A percentile compares a stretch with the other conserved stretches of the same genome.
Conservation (phyloP, 768 basidiomycete genomes). For the Mycena indigotica region DNA sequence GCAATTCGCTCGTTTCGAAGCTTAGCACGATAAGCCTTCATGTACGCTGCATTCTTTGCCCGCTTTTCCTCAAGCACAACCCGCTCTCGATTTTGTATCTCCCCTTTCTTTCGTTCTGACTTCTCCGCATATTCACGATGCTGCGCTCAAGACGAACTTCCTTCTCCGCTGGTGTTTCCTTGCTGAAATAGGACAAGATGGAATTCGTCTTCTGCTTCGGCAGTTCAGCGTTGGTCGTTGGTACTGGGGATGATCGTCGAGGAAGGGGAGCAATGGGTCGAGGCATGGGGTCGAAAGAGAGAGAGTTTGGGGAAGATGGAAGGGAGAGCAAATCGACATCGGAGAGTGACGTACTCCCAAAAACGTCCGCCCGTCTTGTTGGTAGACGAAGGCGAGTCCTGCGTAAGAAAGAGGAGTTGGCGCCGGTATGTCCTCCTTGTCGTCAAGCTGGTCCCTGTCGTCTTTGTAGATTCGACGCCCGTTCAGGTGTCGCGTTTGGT, state of each 20-base stretch:
- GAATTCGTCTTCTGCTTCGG: no score
- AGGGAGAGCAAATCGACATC: no score
- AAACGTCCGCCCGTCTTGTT: neutral
- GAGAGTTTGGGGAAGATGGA: neutral
- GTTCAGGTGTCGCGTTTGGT: neutral
- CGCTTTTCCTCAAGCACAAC: neutral
- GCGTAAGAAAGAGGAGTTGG: no score
- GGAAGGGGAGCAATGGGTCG: neutral
- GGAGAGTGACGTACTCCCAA: neutral
- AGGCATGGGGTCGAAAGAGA: neutral
- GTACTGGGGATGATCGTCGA: neutral
- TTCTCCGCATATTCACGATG: slow-evolving; percentile 1
- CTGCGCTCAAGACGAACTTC: slow-evolving; percentile 1
- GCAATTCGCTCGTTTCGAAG: neutral
- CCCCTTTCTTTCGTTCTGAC: no score
- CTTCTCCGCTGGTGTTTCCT: slow-evolving; percentile 3
- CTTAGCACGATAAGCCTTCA: no score
- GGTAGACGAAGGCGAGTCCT: no score
- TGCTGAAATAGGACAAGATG: neutral
- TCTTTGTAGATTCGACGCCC: neutral
- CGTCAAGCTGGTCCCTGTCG: neutral
- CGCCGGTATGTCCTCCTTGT: no score
- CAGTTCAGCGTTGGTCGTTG: no score
- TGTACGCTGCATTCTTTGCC: neutral
- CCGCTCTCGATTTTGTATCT: no score